phyloP scores from a whole-genome alignment of 257 asterid genomes.

The Pogostemon cablin region DNA sequence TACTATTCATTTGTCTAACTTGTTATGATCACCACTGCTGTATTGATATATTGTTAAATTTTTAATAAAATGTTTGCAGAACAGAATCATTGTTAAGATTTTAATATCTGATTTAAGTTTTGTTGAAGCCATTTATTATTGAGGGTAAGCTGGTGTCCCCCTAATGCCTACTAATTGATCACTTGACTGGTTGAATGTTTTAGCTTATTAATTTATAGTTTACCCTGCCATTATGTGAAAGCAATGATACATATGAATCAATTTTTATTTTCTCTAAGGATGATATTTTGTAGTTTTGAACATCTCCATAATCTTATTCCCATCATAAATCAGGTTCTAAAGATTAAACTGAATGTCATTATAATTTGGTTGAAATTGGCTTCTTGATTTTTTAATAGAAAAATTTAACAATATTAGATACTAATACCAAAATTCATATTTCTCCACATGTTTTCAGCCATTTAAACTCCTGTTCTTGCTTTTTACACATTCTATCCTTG shows the following conservation, averaged over 20 bases:
- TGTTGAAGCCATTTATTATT: neutral
- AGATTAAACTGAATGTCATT: too few species aligned
- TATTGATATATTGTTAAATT: too few species aligned
- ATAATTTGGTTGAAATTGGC: too few species aligned
- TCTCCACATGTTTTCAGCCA: constrained; percentile 54
- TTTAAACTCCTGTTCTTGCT: constrained; percentile 41
- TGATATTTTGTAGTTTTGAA: too few species aligned
- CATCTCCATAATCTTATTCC: too few species aligned
- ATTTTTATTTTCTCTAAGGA: too few species aligned
- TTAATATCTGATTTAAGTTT: neutral
- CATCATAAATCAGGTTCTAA: too few species aligned
- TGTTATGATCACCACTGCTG: neutral
- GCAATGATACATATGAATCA: neutral
- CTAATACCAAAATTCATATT: constrained; percentile 2
- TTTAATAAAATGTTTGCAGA: neutral
- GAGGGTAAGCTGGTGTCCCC: neutral
- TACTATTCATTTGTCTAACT: neutral
- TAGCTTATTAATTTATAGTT: too few species aligned
- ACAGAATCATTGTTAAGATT: neutral
- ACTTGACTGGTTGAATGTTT: neutral
- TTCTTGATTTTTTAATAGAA: too few species aligned
- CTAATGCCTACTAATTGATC: neutral
- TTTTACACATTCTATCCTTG: neutral
- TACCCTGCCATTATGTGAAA: neutral
- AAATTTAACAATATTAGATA: too few species aligned